phyloP scores from a whole-genome alignment of 179 eudicot genomes.

The Vitellaria paradoxa region DNA sequence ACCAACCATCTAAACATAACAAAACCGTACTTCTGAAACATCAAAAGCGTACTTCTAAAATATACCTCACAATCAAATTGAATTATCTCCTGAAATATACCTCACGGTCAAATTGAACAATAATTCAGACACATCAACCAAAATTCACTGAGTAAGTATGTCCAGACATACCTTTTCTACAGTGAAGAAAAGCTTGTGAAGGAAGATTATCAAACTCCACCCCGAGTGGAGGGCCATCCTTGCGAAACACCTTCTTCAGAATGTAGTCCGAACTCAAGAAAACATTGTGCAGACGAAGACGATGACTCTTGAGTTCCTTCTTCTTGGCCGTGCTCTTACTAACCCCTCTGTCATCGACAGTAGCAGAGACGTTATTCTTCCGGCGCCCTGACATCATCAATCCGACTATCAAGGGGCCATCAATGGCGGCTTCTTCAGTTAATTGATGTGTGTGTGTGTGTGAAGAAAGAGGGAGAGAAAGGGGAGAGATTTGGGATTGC shows the following conservation, averaged over 20 bases:
- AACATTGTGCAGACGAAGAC: slow-evolving; percentile 28
- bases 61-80: neutral
- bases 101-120: neutral
- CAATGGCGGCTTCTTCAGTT: neutral
- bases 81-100: neutral
- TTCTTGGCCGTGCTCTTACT: slow-evolving; percentile 19
- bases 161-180: slow-evolving; percentile 17
- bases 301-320: slow-evolving; percentile 18
- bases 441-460: neutral
- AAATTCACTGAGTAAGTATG: neutral
- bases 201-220: slow-evolving; percentile 68
- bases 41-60: neutral
- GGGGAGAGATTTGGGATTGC: neutral
- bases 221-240: slow-evolving; percentile 87
- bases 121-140: neutral
- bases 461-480: neutral
- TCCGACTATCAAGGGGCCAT: slow-evolving; percentile 2
- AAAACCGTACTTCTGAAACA: neutral
- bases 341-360: neutral
- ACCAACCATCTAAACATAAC: neutral
- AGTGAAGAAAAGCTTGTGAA: slow-evolving; percentile 32
- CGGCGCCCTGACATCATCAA: slow-evolving; percentile 7
- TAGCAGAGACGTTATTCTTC: neutral
- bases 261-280: slow-evolving; percentile 48
- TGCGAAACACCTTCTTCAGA: slow-evolving; percentile 57